Evolutionary conservation across 768 basidiomycete genomes (phyloP), one percentile per base, ranked within the genome.

Genomic region (Pleurotus eryngii): DNA sequence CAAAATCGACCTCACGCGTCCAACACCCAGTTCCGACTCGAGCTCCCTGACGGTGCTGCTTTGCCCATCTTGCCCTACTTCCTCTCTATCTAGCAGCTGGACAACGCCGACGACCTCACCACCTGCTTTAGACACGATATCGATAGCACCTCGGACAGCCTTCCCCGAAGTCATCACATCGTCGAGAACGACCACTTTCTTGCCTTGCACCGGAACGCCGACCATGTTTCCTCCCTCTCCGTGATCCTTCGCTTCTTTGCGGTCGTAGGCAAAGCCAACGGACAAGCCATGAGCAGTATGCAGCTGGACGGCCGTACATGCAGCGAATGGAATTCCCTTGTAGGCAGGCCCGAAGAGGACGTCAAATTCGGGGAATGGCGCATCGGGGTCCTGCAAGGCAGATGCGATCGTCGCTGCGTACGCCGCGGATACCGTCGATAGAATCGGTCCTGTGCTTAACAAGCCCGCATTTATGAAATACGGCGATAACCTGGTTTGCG

Each of bases 381-480:
- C 60, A 18, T 60, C 57, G 9, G 63, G 35, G 2, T 70, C 61
- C 11, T 67, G 56, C 35, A 77, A 72, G 0, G 89, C 81, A 18
- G 75, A 70, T 11, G 81, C 75, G 66, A 98, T 90, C 11, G 90
- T 88, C 1, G 85, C 72, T 2, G 96, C 92, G 63, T 95, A 98
- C 3, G 95, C 92, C 3, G 81, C 76, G 7, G 93, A 85, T 46
- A 96, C 76, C 2, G 86, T 78, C 35, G 86, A 73, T 47, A 98
- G 83, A 39, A 96, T 85, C 0, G 87, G 83, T 0, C 95, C 94
- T 2, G 87, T 85, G 68, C 85, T 90, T 62, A 99, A 79, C 18
- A 93, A 81, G 9, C 92, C 92, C 2, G 95, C 94, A 66, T 98
- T 98, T 80, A 98, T 95, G 72, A 98, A 99, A 74, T 98, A 98